phyloP scores from a whole-genome alignment of 192 early-diverging fungal genomes.

The Allomyces javanicus region DNA sequence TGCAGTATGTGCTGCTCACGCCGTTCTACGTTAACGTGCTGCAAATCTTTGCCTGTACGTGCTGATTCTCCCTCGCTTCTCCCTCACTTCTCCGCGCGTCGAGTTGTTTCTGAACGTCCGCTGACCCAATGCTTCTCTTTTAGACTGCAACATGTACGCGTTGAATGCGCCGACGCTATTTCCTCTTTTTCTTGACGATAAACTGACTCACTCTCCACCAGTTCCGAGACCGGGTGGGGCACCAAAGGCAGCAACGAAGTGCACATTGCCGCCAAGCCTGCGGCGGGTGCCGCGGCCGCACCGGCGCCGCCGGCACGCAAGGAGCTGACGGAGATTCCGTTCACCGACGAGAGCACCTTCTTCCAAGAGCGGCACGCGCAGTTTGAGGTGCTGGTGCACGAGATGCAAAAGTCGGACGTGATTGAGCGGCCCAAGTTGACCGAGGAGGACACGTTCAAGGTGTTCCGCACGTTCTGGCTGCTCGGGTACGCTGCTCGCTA shows the following conservation, averaged over 20 bases:
- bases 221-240: background rate
- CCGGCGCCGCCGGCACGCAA: background rate
- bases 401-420: background rate
- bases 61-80: no score
- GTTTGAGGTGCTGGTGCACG: background rate
- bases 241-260: background rate
- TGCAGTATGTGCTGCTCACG: background rate
- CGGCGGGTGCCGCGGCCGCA: background rate
- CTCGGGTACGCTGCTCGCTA: background rate
- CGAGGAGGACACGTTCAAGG: background rate
- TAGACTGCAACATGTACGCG: no score
- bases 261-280: background rate
- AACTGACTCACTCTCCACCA: background rate
- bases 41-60: background rate
- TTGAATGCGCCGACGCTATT: no score
- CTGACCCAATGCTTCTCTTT: no score
- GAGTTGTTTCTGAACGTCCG: no score
- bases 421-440: background rate
- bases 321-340: background rate
- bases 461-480: background rate
- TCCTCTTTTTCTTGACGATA: no score
- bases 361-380: background rate
- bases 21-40: background rate
- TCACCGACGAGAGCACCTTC: background rate
- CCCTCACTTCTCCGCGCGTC: no score